A percentile compares a stretch with the other conserved stretches of the same genome.
phyloP scores from a whole-genome alignment of 2,329 filamentous ascomycete species.

The Phaeophleospora eucalypticola region DNA sequence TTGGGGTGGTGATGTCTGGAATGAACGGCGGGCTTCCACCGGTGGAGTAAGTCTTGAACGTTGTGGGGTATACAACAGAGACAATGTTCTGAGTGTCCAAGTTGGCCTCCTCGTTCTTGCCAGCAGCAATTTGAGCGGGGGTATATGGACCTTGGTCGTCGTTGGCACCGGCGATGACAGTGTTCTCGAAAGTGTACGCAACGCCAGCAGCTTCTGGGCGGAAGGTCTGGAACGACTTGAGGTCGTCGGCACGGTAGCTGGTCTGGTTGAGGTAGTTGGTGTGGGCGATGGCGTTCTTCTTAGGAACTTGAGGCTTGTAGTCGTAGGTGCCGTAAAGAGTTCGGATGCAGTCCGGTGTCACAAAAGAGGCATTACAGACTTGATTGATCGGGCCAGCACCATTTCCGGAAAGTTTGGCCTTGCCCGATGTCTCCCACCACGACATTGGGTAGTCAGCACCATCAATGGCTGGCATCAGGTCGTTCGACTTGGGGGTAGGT shows the following conservation, averaged over 20 bases:
- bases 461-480: conserved; percentile 6
- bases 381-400: conserved; percentile 8
- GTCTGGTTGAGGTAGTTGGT: conserved; percentile 47
- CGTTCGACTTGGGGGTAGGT: conserved; percentile 26
- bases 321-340: conserved; percentile 53
- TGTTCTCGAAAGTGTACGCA: conserved; percentile 54
- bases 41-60: conserved; percentile 57
- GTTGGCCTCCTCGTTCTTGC: conserved; percentile 52
- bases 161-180: conserved; percentile 54
- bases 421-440: conserved; percentile 20
- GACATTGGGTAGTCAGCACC: conserved; percentile 16
- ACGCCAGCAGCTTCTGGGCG: conserved; percentile 47
- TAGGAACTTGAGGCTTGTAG: conserved; percentile 45
- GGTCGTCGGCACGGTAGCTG: conserved; percentile 52
- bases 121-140: conserved; percentile 26
- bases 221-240: conserved; percentile 53
- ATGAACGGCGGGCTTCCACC: conserved; percentile 54
- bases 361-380: conserved; percentile 48
- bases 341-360: conserved; percentile 52
- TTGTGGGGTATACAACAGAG: conserved; percentile 52
- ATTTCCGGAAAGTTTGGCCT: conserved; percentile 1
- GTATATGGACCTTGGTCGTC: conserved; percentile 43
- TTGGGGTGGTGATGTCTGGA: conserved; percentile 44
- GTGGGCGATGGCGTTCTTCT: conserved; percentile 44
- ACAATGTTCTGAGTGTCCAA: conserved; percentile 61